Evolutionary conservation across 805 yeast genomes (phyloP).

Genomic region (Candida glaebosa): DNA sequence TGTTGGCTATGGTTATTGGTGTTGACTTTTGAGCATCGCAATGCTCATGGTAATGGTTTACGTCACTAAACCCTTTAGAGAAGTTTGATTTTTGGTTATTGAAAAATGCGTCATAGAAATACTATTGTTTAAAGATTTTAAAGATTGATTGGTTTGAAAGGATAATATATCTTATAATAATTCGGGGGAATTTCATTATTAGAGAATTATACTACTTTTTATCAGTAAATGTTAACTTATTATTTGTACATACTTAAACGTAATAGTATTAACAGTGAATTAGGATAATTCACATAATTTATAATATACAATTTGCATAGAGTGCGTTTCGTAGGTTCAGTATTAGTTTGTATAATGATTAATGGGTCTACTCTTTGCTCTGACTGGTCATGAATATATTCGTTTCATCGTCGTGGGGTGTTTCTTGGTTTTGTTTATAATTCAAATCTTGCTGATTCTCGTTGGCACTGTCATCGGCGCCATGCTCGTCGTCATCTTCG

Average conservation of each 20-base stretch:
- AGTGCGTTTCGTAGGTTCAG: neutral
- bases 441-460: constrained; percentile 5
- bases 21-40: constrained; percentile 60
- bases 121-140: neutral
- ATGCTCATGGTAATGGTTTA: constrained; percentile 9
- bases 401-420: constrained; percentile 14
- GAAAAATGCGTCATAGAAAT: constrained; percentile 2
- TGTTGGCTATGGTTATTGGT: constrained; percentile 96
- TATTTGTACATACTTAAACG: neutral
- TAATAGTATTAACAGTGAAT: neutral
- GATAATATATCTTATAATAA: constrained; percentile 1
- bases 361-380: constrained; percentile 4
- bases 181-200: constrained; percentile 6
- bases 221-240: constrained; percentile 2
- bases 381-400: constrained; percentile 17
- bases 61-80: neutral
- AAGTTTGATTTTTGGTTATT: neutral
- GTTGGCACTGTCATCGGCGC: constrained; percentile 7
- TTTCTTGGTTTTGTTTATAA: constrained; percentile 1
- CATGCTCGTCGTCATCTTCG: constrained; percentile 13
- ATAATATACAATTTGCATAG: constrained; percentile 1
- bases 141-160: neutral
- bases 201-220: neutral
- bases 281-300: constrained; percentile 1
- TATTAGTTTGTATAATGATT: neutral